Percentiles rank a stretch among this genome's conserved stretches.
phyloP scores from a whole-genome alignment of 768 basidiomycete species.

The Termitomyces eurrhizus region DNA sequence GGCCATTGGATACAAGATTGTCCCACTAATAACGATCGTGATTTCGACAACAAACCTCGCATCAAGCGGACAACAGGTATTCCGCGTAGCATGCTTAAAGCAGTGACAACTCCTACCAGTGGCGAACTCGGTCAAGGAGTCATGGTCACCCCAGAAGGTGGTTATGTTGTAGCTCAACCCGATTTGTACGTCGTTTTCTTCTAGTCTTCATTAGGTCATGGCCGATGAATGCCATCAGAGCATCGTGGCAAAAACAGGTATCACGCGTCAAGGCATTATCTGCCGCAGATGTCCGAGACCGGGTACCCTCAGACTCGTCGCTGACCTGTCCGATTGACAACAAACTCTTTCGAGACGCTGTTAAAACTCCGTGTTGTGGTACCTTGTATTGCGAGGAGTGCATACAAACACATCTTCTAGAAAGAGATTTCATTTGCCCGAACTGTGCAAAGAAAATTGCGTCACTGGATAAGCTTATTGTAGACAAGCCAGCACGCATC shows the following conservation, averaged over 20 bases:
- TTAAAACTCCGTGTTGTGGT: conserved; percentile 93
- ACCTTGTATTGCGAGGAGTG: conserved; percentile 95
- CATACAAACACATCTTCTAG: conserved; percentile 89
- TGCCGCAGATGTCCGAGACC: conserved; percentile 86
- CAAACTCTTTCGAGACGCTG: conserved; percentile 90
- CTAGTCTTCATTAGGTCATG: background rate
- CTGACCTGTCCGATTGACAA: conserved; percentile 90
- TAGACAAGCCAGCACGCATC: conserved; percentile 76
- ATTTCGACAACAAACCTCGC: conserved; percentile 89
- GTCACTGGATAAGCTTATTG: conserved; percentile 80
- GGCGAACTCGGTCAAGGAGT: conserved; percentile 78
- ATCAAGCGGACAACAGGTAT: conserved; percentile 99
- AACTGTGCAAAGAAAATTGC: conserved; percentile 85
- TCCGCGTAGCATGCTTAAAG: conserved; percentile 94
- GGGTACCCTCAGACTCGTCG: conserved; percentile 70
- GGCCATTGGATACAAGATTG: conserved; percentile 99
- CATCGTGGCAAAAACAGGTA: conserved; percentile 93
- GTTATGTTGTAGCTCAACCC: conserved; percentile 95
- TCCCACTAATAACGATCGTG: conserved; percentile 94
- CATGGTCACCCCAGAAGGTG: conserved; percentile 98
- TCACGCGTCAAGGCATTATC: conserved; percentile 76
- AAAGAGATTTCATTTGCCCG: conserved; percentile 93
- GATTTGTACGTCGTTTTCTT: conserved; percentile 70
- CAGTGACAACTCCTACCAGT: conserved; percentile 80
- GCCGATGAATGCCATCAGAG: conserved; percentile 40